A percentile compares a stretch with the other conserved stretches of the same genome.
These are phyloP conservation scores for Turritis glabra DNA, from an alignment of 345 rosid genomes.

Conservation along the genomic window DNA sequence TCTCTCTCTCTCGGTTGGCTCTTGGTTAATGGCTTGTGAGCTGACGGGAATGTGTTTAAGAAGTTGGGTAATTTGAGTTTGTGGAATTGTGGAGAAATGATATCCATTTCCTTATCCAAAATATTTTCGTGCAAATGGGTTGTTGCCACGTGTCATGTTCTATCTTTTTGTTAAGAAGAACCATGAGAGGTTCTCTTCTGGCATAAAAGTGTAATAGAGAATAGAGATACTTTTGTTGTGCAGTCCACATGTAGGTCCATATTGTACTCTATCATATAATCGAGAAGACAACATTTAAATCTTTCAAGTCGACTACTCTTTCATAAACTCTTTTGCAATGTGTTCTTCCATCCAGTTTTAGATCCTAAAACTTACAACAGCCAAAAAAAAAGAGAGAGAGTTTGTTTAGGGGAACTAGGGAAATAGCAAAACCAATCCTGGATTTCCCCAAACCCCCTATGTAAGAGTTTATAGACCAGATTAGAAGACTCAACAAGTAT, in stretches of 20 bases:
- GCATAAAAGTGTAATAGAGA: neutral
- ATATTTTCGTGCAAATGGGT: constrained; percentile 26
- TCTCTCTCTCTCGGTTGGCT: neutral
- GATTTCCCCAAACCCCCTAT: too few relatives aligned
- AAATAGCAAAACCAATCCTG: too few relatives aligned
- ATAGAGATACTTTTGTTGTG: neutral
- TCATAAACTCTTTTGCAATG: too few relatives aligned
- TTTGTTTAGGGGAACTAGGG: too few relatives aligned
- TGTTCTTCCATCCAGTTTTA: too few relatives aligned
- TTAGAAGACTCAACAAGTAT: too few relatives aligned
- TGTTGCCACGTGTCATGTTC: constrained; percentile 36
- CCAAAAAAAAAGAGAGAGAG: too few relatives aligned
- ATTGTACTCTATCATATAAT: neutral
- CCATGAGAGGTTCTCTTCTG: neutral
- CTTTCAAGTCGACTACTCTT: too few relatives aligned
- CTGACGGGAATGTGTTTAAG: constrained; percentile 21
- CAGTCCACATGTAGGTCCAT: neutral
- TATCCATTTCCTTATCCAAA: constrained; percentile 46
- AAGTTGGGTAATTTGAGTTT: constrained; percentile 17
- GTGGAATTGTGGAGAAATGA: constrained; percentile 27
- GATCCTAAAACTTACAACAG: too few relatives aligned
- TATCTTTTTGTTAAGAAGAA: constrained; percentile 32
- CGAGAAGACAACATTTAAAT: neutral
- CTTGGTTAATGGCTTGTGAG: constrained; percentile 1
- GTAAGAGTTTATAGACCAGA: too few relatives aligned